Base-by-base conservation (phyloP, 257 asterid genomes). In the Lithospermum erythrorhizon region DNA sequence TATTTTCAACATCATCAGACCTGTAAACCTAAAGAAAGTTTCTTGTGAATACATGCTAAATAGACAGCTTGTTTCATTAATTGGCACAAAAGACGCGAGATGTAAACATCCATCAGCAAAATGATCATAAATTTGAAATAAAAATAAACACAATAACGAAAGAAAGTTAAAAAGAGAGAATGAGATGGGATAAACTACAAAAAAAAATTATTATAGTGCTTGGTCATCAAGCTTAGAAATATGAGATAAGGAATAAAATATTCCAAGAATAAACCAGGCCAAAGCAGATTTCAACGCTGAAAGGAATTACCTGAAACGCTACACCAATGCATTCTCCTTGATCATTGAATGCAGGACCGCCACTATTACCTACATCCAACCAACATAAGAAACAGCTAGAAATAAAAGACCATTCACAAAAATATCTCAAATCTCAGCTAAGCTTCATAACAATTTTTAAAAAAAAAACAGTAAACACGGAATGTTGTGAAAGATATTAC, bases 331-430 rank as follows among this genome's bases (percentile, higher is more conserved):
- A 91, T 84, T 91, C 95, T 71, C 98, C 98, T 61, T 75, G 70
- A 59, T 86, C 95, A 62, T 91, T 91, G 81, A 91, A 91, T 57
- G 98, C 98, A 63, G 98, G 98, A 61, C 98, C 96, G 0, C 98
- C 98, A 65, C 98, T 91, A 72, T 91, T 91, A 76, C 96, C 96
- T 91, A 62, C 64, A 76, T 58, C 58, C 61, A 62, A 66, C 67
- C 62, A 62, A 55, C 63, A 72, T 68, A 69, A 74, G 73, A 53
- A 62, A 64, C 37, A 58, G 71, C 41, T 53, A 60, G 18, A 15
- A 53, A 17, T 17, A 35, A 7, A 35, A 9, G 5, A 4, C 9
- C 32, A 52, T 22, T n/a, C 57, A 56, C 19, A 9, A 56, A 22
- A 1, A 35, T 22, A 56, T 56, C 4, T 1, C 49, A 15, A 25